Evolutionary conservation across 306 rosid species (phyloP), one percentile per base, ranked within the genome.

Genomic region (Prunus mongolica): DNA sequence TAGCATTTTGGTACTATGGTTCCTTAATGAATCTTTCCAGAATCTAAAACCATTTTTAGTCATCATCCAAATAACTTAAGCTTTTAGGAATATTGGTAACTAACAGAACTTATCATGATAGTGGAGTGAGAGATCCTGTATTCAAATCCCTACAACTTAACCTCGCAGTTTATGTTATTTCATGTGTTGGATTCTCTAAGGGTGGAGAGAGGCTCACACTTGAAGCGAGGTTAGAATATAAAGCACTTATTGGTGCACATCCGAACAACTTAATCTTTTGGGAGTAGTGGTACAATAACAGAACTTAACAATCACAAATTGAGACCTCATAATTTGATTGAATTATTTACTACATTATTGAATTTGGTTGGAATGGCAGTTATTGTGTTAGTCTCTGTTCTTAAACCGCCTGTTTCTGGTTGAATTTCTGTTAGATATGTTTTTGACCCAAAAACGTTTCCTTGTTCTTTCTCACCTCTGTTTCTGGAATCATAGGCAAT

Each of bases 281-380:
- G 18, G 65, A 58, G 15, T 58, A 22, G 18, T 58, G 32, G 14
- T 12, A 2, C 5, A 15, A 0, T 5, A 2, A 62, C 44, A 25
- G 30, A 62, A 62, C 44, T 62, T 60, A 12, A 27, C 44, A 62
- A 62, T 24, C 11, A 27, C 44, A 62, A 28, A 44, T 62, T 13
- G 67, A 12, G 65, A 28, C 67, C 20, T 6, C 28, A 25, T 56
- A 25, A 18, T 27, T 14, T 6, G 11, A 9, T 27, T 16, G 47
- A 28, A 15, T 52, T 15, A 62, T 45, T 74, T 3, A 4, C 58
- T 67, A 65, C 57, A 66, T 75, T 78, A 55, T 72, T 66, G 41
- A 47, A 38, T 75, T 81, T 38, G 44, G 54, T 64, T 41, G 34
- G 44, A 46, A 56, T 69, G 55, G 25, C 38, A 34, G 15, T 30